phyloP scores from a whole-genome alignment of 805 yeast genomes.

The Phaffomyces opuntiae region DNA sequence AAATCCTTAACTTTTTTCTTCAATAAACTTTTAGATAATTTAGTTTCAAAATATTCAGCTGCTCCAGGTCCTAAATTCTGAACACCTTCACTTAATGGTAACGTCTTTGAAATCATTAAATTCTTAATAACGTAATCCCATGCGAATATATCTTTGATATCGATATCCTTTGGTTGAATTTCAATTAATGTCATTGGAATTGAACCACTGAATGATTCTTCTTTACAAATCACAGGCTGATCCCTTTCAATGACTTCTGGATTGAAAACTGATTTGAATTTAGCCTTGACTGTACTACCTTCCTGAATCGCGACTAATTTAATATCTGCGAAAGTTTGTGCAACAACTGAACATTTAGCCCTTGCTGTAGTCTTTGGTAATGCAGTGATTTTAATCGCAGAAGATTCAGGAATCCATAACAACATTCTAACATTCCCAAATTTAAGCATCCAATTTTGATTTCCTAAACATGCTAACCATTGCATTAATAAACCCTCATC shows the following conservation, averaged over 20 bases:
- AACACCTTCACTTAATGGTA: conserved; percentile 40
- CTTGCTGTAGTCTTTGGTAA: conserved; percentile 44
- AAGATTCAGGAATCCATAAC: conserved; percentile 53
- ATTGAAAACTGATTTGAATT: conserved; percentile 16
- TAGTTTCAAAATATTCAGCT: conserved; percentile 36
- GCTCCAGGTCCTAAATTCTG: conserved; percentile 80
- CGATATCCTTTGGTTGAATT: conserved; percentile 39
- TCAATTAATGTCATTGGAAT: conserved; percentile 41
- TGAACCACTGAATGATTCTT: conserved; percentile 23
- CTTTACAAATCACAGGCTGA: conserved; percentile 26
- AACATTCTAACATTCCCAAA: conserved; percentile 73
- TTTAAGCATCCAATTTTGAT: conserved; percentile 66
- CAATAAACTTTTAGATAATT: conserved; percentile 31
- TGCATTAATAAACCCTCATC: conserved; percentile 71
- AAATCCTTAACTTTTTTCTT: conserved; percentile 42
- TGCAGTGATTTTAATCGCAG: conserved; percentile 58
- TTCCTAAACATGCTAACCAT: conserved; percentile 61
- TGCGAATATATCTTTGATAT: conserved; percentile 40
- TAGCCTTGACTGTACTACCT: background rate
- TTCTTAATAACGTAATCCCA: conserved; percentile 65
- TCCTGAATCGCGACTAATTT: conserved; percentile 45
- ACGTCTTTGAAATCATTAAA: conserved; percentile 41
- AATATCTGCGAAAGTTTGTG: conserved; percentile 57
- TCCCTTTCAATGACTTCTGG: conserved; percentile 13
- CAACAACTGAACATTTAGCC: conserved; percentile 54